Conservation (phyloP, 768 basidiomycete genomes). For the Xerocomus potaroensis region DNA sequence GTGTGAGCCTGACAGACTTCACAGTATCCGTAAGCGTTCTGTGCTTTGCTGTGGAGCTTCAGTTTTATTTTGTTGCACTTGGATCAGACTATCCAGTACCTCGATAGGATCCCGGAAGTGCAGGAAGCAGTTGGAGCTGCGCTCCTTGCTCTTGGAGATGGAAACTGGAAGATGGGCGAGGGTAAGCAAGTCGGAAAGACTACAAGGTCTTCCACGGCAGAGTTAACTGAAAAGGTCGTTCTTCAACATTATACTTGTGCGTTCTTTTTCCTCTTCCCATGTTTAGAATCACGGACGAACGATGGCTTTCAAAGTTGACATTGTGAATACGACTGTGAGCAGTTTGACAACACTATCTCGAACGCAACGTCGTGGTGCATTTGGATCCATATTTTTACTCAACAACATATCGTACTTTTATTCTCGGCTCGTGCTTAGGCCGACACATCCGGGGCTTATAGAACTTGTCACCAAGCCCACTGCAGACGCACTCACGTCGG, state of each 20-base stretch:
- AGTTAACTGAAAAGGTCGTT: slow-evolving; percentile 54
- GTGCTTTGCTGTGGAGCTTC: too few relatives aligned
- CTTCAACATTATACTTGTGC: slow-evolving; percentile 74
- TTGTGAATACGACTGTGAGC: slow-evolving; percentile 59
- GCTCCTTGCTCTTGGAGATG: slow-evolving; percentile 70
- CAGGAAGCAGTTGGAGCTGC: slow-evolving; percentile 62
- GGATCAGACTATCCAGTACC: slow-evolving; percentile 60
- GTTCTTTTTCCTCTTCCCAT: slow-evolving; percentile 23
- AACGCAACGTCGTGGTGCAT: slow-evolving; percentile 55
- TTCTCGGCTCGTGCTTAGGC: slow-evolving; percentile 51
- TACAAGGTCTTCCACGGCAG: slow-evolving; percentile 35
- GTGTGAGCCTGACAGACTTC: slow-evolving; percentile 62
- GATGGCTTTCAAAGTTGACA: slow-evolving; percentile 51
- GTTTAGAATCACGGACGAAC: too few relatives aligned
- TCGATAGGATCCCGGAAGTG: slow-evolving; percentile 68
- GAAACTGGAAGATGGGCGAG: slow-evolving; percentile 92
- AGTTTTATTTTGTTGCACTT: not conserved
- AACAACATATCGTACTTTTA: slow-evolving; percentile 77
- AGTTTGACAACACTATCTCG: slow-evolving; percentile 64
- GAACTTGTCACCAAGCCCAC: slow-evolving; percentile 58
- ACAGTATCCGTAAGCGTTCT: slow-evolving; percentile 43
- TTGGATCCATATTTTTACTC: slow-evolving; percentile 71
- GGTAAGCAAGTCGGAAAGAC: slow-evolving; percentile 60
- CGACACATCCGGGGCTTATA: slow-evolving; percentile 42
- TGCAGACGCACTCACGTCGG: slow-evolving; percentile 58